Base-by-base conservation (phyloP, 2,329 filamentous ascomycete species). In the Nemania sp. region DNA sequence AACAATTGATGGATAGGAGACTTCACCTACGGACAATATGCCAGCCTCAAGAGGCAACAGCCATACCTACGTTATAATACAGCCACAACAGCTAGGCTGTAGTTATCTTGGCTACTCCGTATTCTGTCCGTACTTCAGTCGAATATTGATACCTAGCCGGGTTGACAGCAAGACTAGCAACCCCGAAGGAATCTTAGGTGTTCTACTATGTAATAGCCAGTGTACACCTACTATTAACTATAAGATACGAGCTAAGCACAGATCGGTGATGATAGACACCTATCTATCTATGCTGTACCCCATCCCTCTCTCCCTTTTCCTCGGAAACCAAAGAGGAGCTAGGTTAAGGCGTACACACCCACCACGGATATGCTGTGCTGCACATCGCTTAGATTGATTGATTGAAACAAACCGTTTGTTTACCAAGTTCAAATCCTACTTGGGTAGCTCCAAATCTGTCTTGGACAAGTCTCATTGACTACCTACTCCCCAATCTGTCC, bases 381-480 rank as follows among this genome's bases (percentile, higher is more conserved):
- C 54, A 13, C 24, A 15, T 29, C n/a, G 29, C n/a, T 24, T 57
- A 41, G 54, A n/a, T 54, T 64, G 59, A 38, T 43, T 67, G 20
- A 49, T 11, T 3, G 41, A 18, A 35, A 38, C 49, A 67, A 60
- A 64, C 55, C 5, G 60, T 67, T 67, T 67, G 60, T 26, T 20
- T 38, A 15, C 43, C 27, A n/a, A 47, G 35, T 18, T 38, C 45
- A 35, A 47, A 61, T 47, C 60, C 41, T 35, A 35, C 6, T 8
- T 11, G 32, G 32, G 32, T 35, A 35, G 22, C 18, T 32, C 49
- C 38, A 53, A 15, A 13, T 22, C 43, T 15, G n/a, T 32, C 6
- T 49, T 22, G 18, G 8, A 41, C 43, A 27, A 38, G 24, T 32
- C 56, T 59, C 43, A 41, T 41, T 10, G 18, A 13, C 38, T 41